Evolutionary conservation across 1,284 basidiomycete genomes (phyloP).

Genomic region (Tremellales sp.): DNA sequence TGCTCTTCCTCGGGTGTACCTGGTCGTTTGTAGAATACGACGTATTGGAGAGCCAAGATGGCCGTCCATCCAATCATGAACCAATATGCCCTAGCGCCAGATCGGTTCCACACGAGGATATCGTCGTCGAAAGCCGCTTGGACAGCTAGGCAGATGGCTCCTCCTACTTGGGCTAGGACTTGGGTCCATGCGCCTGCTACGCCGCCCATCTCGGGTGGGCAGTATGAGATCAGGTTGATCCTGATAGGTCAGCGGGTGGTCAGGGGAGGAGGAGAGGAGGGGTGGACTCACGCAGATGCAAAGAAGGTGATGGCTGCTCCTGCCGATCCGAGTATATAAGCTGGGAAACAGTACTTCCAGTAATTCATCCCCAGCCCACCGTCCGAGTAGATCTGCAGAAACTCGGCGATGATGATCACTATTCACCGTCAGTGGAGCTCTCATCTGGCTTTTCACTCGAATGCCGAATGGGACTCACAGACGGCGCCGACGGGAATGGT

Average conservation of each 20-base stretch:
- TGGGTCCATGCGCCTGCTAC: constrained; percentile 42
- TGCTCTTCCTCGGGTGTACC: constrained; percentile 32
- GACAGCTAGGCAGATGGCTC: constrained; percentile 36
- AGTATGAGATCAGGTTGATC: constrained; percentile 31
- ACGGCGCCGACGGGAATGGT: constrained; percentile 24
- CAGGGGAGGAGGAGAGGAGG: no score
- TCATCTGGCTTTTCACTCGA: no score
- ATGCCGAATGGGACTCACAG: no score
- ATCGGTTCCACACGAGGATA: constrained; percentile 30
- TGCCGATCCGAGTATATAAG: constrained; percentile 21
- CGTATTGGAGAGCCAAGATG: constrained; percentile 20
- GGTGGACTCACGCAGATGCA: constrained; percentile 14
- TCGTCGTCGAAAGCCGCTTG: constrained; percentile 40
- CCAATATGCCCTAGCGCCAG: constrained; percentile 26
- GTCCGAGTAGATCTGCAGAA: constrained; percentile 33
- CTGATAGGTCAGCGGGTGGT: no score
- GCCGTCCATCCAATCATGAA: constrained; percentile 35
- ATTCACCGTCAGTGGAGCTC: no score
- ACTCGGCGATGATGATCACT: constrained; percentile 30
- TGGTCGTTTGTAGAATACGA: constrained; percentile 30
- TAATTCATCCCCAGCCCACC: constrained; percentile 40
- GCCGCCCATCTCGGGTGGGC: constrained; percentile 41
- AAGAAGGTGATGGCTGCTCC: constrained; percentile 29
- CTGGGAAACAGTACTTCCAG: constrained; percentile 41
- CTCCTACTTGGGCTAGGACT: constrained; percentile 36